Base-by-base conservation (phyloP, 2,329 filamentous ascomycete species). In the Coniochaeta hoffmannii region DNA sequence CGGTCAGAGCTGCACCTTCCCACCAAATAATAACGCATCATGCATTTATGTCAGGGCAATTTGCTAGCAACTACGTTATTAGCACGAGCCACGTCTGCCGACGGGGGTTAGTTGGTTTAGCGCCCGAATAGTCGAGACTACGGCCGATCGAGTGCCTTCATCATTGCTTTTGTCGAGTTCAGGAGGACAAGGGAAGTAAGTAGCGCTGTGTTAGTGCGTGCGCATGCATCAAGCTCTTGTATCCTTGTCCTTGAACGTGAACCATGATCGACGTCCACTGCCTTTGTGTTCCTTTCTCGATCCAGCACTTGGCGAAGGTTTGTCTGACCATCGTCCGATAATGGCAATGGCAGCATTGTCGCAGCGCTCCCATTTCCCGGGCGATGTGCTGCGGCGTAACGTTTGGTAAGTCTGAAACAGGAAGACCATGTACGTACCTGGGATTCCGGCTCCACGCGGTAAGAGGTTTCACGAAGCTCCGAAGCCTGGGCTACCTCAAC, bases 1-100 rank as follows among this genome's bases (percentile, higher is more conserved):
- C 75, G 75, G 75, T 77, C 75, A 77, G 67, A 64, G 67, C 66
- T 68, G 65, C 67, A 67, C 59, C 59, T 62, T 60, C 57, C 46
- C 63, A 62, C 61, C n/a, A n/a, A n/a, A n/a, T n/a, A n/a, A n/a
- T 62, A 61, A 55, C 56, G 58, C 54, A 62, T 62, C 62, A 65
- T 46, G 41, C 41, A 19, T 7, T 22, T 22, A 2, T 46, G 41
- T 61, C 64, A 62, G 60, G 62, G 61, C 58, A 59, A 55, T 60
- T 34, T 50, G 49, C 44, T 28, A 30, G 28, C n/a, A n/a, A n/a
- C 50, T 36, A 44, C 32, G 15, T 12, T 41, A 53, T 38, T 35
- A 52, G 17, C 31, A 22, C 30, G 22, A 31, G 19, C 22, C 46
- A 8, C 19, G 46, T 17, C 12, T 28, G 14, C 4, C 41, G 14